These are phyloP conservation scores for Zygosaccharomyces gambellarensis DNA, from an alignment of 805 yeast species.

Conservation along the genomic window DNA sequence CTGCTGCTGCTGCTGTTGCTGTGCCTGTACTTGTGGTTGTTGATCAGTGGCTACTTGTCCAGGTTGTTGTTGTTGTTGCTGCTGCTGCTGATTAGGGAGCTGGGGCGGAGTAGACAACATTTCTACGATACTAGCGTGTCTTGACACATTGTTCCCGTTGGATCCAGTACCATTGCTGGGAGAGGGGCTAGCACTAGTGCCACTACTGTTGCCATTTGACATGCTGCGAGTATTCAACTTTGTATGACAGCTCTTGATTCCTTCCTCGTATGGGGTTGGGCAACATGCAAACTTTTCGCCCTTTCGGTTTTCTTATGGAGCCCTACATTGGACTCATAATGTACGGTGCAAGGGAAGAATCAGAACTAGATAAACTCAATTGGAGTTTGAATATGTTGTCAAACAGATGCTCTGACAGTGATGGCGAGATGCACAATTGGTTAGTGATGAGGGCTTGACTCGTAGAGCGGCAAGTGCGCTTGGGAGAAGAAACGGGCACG, in stretches of 20 bases:
- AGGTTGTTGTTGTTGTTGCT: constrained; percentile 6
- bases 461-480: too few relatives aligned
- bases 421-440: too few relatives aligned
- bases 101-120: constrained; percentile 74
- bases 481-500: too few relatives aligned
- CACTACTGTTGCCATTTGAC: constrained; percentile 2
- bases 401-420: too few relatives aligned
- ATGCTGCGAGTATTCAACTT: background rate
- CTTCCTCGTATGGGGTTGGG: background rate
- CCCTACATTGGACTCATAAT: background rate
- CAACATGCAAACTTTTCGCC: background rate
- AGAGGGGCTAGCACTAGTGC: constrained; percentile 3
- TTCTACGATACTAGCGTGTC: constrained; percentile 70
- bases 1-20: constrained; percentile 14
- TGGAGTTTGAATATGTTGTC: too few relatives aligned
- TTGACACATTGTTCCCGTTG: constrained; percentile 21
- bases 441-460: too few relatives aligned
- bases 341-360: background rate
- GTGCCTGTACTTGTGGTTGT: constrained; percentile 4
- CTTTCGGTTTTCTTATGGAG: background rate
- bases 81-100: constrained; percentile 34
- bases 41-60: background rate
- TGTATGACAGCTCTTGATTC: background rate
- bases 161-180: constrained; percentile 11
- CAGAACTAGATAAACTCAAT: background rate